A percentile compares a stretch with the other conserved stretches of the same genome.
phyloP scores from a whole-genome alignment of 2,329 filamentous ascomycete genomes.

The Penicillium sp. region DNA sequence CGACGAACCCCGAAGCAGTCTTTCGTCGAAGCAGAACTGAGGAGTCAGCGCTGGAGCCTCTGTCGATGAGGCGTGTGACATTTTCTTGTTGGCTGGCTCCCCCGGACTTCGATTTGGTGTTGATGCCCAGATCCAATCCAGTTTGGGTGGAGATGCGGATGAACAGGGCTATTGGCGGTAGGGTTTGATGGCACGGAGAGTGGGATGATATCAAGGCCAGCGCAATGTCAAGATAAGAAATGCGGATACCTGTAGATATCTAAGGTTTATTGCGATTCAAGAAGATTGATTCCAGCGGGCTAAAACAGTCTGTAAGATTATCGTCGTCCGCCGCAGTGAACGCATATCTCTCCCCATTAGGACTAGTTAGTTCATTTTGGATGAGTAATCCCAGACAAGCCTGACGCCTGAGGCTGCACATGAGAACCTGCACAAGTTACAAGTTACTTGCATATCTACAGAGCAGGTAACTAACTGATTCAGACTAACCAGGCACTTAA shows the following conservation, averaged over 20 bases:
- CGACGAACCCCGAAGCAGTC: slow-evolving; percentile 60
- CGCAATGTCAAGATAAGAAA: not conserved
- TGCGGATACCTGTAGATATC: not conserved
- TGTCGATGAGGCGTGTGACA: slow-evolving; percentile 40
- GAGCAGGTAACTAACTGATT: not conserved
- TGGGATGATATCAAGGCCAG: not conserved
- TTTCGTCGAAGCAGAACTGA: slow-evolving; percentile 72
- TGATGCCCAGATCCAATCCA: slow-evolving; percentile 41
- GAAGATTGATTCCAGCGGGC: not conserved
- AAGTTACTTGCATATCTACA: not conserved
- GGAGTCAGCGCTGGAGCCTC: slow-evolving; percentile 57
- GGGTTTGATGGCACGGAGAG: not conserved
- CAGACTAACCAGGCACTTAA: no score
- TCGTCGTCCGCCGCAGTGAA: not conserved
- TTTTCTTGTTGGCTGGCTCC: slow-evolving; percentile 26
- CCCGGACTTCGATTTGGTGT: slow-evolving; percentile 24
- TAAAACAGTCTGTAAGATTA: not conserved
- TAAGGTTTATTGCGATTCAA: not conserved
- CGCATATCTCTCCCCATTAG: slow-evolving; percentile 3
- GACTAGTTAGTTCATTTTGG: slow-evolving; percentile 5
- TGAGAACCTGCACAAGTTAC: not conserved
- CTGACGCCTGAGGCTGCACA: not conserved
- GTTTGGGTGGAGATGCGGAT: slow-evolving; percentile 24
- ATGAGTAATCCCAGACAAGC: slow-evolving; percentile 9
- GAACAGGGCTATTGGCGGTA: not conserved